A percentile compares a stretch with the other conserved stretches of the same genome.
phyloP scores from a whole-genome alignment of 1,139 yeast species.

The Scheffersomyces stambukii region DNA sequence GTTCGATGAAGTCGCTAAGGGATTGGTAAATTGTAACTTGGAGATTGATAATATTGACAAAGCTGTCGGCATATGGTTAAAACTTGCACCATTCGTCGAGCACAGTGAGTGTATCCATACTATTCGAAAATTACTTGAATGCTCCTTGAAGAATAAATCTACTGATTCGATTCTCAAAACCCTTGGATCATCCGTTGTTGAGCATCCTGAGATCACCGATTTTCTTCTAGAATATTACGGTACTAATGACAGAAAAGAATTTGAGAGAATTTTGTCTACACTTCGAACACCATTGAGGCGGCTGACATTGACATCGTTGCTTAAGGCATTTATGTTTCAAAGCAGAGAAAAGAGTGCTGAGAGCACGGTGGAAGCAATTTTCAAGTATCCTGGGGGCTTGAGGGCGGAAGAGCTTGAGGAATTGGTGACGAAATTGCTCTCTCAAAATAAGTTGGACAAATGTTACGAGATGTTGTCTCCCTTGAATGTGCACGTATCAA shows the following conservation, averaged over 20 bases:
- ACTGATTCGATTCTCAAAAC: too few relatives aligned
- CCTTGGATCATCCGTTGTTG: too few relatives aligned
- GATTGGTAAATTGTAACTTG: too few relatives aligned
- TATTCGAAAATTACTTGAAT: too few relatives aligned
- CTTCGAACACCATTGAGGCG: slow-evolving; percentile 28
- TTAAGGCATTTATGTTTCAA: slow-evolving; percentile 24
- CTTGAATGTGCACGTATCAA: too few relatives aligned
- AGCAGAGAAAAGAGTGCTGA: slow-evolving; percentile 28
- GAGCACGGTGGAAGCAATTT: slow-evolving; percentile 25
- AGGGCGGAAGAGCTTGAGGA: slow-evolving; percentile 22
- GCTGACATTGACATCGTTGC: slow-evolving; percentile 30
- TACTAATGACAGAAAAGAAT: slow-evolving; percentile 7
- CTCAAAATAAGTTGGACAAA: slow-evolving; percentile 19
- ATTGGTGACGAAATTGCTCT: slow-evolving; percentile 24
- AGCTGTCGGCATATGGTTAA: too few relatives aligned
- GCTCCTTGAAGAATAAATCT: too few relatives aligned
- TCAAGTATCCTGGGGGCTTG: slow-evolving; percentile 22
- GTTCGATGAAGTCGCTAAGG: too few relatives aligned
- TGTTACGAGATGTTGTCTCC: slow-evolving; percentile 22
- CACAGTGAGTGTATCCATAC: too few relatives aligned
- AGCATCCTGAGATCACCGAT: slow-evolving; percentile 9
- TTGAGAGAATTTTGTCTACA: slow-evolving; percentile 17
- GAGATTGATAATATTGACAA: too few relatives aligned
- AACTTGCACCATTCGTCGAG: too few relatives aligned
- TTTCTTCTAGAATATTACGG: slow-evolving; percentile 15